Base-by-base conservation (phyloP, 2,329 filamentous ascomycete species). In the Cadophora malorum region DNA sequence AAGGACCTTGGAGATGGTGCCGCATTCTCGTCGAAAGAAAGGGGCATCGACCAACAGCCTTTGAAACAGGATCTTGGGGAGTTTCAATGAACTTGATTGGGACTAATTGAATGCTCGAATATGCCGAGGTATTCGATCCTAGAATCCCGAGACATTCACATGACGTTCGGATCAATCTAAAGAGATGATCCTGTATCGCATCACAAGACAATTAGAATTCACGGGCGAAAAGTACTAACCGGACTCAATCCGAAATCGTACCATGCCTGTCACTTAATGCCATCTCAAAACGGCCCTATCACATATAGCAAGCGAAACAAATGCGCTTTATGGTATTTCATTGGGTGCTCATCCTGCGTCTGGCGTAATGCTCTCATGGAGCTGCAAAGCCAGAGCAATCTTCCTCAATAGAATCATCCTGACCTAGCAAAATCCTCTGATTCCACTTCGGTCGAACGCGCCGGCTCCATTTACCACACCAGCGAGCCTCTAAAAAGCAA, bases 1-100 rank as follows among this genome's bases (percentile, higher is more conserved):
- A 68, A 63, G 52, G 61, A 61, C 23, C 79, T 85, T 12, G 63
- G 60, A 25, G 61, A 70, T 50, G 70, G 69, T 4, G 50, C 12
- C 2, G 50, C 28, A 4, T 49, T 38, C 4, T 4, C 5, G 6
- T 47, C 35, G 19, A 67, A 47, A 45, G 63, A 16, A 14, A 56
- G 19, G 14, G 23, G 38, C 59, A 31, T 19, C 19, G 59, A 65
- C 25, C 41, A 66, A 62, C 62, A 38, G 38, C 35, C 3, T 33
- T 6, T 67, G 4, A 71, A 70, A 41, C 53, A 63, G 56, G 69
- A 73, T 49, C 53, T 75, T 50, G 69, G 69, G 38, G 71, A 72
- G 60, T 75, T 72, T 63, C 67, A 69, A 55, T 74, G 47, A 72
- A 21, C 28, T 9, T 35, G n/a, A 19, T 47, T 52, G 1, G 12